Conservation (phyloP, 2,329 filamentous ascomycete genomes). For the Scopulariopsis brevicaulis region DNA sequence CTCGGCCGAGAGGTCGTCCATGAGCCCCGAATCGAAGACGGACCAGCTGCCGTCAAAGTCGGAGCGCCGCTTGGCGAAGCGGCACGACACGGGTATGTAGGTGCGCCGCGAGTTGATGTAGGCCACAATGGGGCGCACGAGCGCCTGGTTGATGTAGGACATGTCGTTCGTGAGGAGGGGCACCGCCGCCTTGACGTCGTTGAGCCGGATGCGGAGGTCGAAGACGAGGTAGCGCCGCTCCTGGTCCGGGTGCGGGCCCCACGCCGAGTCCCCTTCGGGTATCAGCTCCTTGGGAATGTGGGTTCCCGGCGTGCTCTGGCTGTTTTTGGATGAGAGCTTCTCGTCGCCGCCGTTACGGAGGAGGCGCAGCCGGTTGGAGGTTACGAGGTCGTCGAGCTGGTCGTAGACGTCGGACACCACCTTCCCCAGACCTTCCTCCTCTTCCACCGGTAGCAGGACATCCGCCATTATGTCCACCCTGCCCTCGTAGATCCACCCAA, state of each 20-base stretch:
- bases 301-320: not conserved
- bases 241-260: slow-evolving; percentile 24
- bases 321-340: not conserved
- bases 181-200: slow-evolving; percentile 86
- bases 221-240: slow-evolving; percentile 78
- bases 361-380: slow-evolving; percentile 57
- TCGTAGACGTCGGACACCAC: slow-evolving; percentile 98
- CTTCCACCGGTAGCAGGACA: slow-evolving; percentile 84
- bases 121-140: slow-evolving; percentile 90
- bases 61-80: slow-evolving; percentile 75
- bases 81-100: slow-evolving; percentile 90
- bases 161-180: slow-evolving; percentile 87
- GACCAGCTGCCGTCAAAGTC: slow-evolving; percentile 98
- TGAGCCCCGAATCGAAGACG: slow-evolving; percentile 81
- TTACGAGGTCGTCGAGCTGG: slow-evolving; percentile 85
- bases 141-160: slow-evolving; percentile 90
- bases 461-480: slow-evolving; percentile 95
- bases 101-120: slow-evolving; percentile 95
- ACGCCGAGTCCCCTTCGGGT: slow-evolving; percentile 1
- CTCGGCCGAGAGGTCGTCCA: slow-evolving; percentile 89
- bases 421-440: slow-evolving; percentile 80
- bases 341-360: slow-evolving; percentile 28
- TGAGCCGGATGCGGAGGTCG: slow-evolving; percentile 89
- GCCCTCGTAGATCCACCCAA: slow-evolving; percentile 96
- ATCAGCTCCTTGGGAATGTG: slow-evolving; percentile 6